Base-by-base conservation (phyloP, 495 filamentous ascomycete genomes). In the Penicillium angulare region DNA sequence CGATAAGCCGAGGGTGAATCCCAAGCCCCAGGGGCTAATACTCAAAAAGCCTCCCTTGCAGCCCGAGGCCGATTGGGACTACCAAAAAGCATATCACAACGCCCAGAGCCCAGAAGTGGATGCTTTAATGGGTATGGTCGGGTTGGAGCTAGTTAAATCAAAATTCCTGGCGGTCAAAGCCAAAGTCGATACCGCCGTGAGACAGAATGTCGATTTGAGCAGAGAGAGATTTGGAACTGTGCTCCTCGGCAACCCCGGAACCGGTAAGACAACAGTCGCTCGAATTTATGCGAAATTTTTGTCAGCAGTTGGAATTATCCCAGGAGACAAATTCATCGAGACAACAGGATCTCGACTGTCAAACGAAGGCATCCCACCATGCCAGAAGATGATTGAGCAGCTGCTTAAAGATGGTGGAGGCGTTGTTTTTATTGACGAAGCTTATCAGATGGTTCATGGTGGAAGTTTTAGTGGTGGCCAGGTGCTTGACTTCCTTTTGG, bases 241-340 rank as follows among this genome's bases (percentile, higher is more conserved):
- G 0, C 72, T 95, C 10, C 73, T 90, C 0, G 89, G 89, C 1
- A 95, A 92, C 65, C 89, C 89, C 0, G 89, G 89, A 7, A 92
- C 87, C 44, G 88, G 88, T 1, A 95, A 92, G 72, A 92, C 89
- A 0, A 92, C 88, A 0, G 83, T 92, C 12, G 88, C 88, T n/a
- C 76, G 87, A 5, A 64, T 88, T 0, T 95, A 92, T 50, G 87
- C 83, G 5, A 77, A 82, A 35, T 85, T 91, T 48, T 63, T 92
- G 3, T 68, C 79, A 0, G 74, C 83, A 0, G 67, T 89, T 0
- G 81, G 81, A 0, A 77, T 81, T 6, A 68, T 89, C 17, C 68
- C 81, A 0, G 76, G 79, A 0, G 50, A 47, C 31, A 17, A 43
- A 12, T 81, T 92, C 35, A 60, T 80, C 1, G 88, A 92, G 53